Evolutionary conservation across 371 early-diverging fungal genomes (phyloP).

Genomic region (Polyrhizophydium stewartii): DNA sequence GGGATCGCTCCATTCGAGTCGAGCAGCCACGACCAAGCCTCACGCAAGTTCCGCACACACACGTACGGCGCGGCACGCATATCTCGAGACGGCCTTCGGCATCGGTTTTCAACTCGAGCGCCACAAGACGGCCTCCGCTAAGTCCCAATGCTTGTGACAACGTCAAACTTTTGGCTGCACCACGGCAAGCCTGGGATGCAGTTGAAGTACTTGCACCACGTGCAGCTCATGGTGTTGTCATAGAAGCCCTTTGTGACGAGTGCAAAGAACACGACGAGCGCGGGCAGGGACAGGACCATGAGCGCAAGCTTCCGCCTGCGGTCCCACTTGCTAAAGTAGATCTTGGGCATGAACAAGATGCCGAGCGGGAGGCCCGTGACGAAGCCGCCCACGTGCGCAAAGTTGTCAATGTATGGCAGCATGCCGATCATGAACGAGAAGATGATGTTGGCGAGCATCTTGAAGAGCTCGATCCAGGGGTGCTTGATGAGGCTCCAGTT

Average conservation of each 20-base stretch:
- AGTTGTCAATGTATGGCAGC: constrained; percentile 74
- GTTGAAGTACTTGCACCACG: constrained; percentile 48
- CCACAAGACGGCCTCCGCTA: no score
- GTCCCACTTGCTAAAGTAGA: constrained; percentile 40
- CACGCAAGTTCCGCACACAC: no score
- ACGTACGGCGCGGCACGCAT: no score
- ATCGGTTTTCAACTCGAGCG: no score
- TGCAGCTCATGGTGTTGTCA: constrained; percentile 23
- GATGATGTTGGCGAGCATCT: constrained; percentile 58
- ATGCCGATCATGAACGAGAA: constrained; percentile 64
- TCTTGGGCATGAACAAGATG: constrained; percentile 46
- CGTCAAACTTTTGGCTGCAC: constrained; percentile 26
- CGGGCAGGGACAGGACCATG: constrained; percentile 22
- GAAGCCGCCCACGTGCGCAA: constrained; percentile 70
- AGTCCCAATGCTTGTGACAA: no score
- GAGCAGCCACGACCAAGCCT: no score
- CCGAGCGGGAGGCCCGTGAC: constrained; percentile 34
- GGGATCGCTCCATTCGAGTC: no score
- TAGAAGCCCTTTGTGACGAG: constrained; percentile 34
- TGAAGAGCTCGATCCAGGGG: constrained; percentile 66
- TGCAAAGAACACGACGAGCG: constrained; percentile 20
- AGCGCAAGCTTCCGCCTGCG: constrained; percentile 22
- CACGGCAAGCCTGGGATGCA: constrained; percentile 52
- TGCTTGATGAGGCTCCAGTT: constrained; percentile 68
- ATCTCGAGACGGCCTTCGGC: no score